These are phyloP conservation scores for Geotrichum siamense DNA, from an alignment of 1,139 yeast genomes.

Conservation along the genomic window DNA sequence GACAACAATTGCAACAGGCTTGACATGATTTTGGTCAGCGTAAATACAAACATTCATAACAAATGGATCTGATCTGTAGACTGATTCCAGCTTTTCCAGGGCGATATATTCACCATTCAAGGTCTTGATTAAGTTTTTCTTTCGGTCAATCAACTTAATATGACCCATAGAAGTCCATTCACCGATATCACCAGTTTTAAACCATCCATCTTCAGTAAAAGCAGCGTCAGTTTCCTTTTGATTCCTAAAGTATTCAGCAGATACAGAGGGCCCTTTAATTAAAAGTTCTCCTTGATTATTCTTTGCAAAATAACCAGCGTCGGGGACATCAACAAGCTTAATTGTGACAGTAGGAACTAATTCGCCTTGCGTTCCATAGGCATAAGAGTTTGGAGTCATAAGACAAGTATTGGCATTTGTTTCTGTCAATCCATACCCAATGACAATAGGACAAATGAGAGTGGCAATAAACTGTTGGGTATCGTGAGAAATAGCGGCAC, in stretches of 20 bases:
- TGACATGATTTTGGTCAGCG: conserved; percentile 79
- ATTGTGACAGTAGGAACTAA: conserved; percentile 76
- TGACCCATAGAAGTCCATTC: conserved; percentile 83
- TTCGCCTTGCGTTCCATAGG: conserved; percentile 73
- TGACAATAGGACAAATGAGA: conserved; percentile 77
- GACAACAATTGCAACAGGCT: conserved; percentile 86
- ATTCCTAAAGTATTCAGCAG: conserved; percentile 74
- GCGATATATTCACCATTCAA: conserved; percentile 97
- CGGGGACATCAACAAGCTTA: conserved; percentile 85
- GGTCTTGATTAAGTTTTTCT: conserved; percentile 93
- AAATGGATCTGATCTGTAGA: conserved; percentile 73
- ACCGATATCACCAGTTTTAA: conserved; percentile 94
- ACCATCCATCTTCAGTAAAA: conserved; percentile 85
- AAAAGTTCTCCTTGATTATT: conserved; percentile 90
- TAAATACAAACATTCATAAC: conserved; percentile 84
- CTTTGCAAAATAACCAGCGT: conserved; percentile 87
- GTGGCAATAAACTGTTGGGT: conserved; percentile 81
- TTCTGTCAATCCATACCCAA: conserved; percentile 97
- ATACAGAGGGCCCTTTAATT: conserved; percentile 66
- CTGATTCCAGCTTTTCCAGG: conserved; percentile 75
- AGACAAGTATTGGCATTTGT: conserved; percentile 85
- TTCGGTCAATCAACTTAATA: conserved; percentile 82
- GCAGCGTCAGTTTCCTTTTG: conserved; percentile 73
- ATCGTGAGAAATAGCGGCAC: conserved; percentile 79
- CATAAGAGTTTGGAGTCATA: conserved; percentile 56